phyloP scores from a whole-genome alignment of 2,329 filamentous ascomycete species.

The Diatrype stigma region DNA sequence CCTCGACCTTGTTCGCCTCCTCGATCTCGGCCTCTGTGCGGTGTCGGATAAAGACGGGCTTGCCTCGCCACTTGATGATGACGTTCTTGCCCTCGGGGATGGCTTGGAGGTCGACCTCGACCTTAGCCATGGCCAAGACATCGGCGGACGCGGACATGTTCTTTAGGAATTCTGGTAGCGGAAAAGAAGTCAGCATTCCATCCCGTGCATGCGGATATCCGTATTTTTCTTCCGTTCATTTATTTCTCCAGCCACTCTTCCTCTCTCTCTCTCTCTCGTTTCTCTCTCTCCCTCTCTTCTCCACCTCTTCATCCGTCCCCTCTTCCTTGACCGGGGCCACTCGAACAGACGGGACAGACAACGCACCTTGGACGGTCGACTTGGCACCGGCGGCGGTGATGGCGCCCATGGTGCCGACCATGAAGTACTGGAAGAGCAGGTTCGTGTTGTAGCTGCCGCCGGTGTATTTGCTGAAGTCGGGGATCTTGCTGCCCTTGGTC shows the following conservation, averaged over 20 bases:
- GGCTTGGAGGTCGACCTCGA: slow-evolving; percentile 86
- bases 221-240: not conserved
- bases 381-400: slow-evolving; percentile 91
- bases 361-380: slow-evolving; percentile 93
- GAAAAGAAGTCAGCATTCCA: slow-evolving; percentile 16
- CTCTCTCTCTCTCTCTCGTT: slow-evolving; percentile 4
- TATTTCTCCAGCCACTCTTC: slow-evolving; percentile 8
- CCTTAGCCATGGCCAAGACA: slow-evolving; percentile 98
- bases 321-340: slow-evolving; percentile 15
- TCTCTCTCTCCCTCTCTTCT: not conserved
- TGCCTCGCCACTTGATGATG: slow-evolving; percentile 99
- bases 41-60: slow-evolving; percentile 99
- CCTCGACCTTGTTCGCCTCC: slow-evolving; percentile 85
- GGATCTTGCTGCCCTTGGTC: slow-evolving; percentile 64
- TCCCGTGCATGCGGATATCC: not conserved
- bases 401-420: slow-evolving; percentile 93
- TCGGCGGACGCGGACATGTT: slow-evolving; percentile 99
- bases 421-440: slow-evolving; percentile 94
- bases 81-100: slow-evolving; percentile 99
- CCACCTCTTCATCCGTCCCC: slow-evolving; percentile 1
- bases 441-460: slow-evolving; percentile 60
- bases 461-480: slow-evolving; percentile 66
- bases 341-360: not conserved
- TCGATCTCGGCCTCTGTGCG: slow-evolving; percentile 90
- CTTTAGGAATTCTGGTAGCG: slow-evolving; percentile 82